Base-by-base conservation (phyloP, 108 stramenopile species). In the Fistulifera pelliculosa region DNA sequence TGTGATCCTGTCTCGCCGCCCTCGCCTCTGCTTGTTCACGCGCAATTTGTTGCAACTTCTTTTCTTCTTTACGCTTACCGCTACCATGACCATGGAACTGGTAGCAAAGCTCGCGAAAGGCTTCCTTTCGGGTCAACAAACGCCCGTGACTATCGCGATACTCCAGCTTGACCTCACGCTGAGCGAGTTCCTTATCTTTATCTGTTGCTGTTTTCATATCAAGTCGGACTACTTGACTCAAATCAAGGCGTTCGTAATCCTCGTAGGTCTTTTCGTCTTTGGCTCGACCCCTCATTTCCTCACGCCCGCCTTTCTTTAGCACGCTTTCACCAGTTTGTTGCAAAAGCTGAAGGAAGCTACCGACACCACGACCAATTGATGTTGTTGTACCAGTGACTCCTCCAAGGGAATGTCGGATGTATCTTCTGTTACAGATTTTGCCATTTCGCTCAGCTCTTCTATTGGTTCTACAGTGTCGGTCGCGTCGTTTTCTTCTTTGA, bases 81-180 rank as follows among this genome's bases (percentile, higher is more conserved):
- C 87, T 91, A 0, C 90, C 94, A 51, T 96, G 83, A 1, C 98
- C 98, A 64, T 99, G 98, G 69, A 99, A 99, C 55, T 90, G 85
- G 74, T 97, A 96, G 52, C 91, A 93, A 49, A 99, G 69, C 50
- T 96, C 80, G 8, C 98, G 90, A 67, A 87, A 99, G 1, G 96
- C 95, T 64, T 97, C 96, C 60, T 96, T 96, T 18, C 87, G 59
- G 38, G 96, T 96, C 40, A 99, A 61, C 44, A 95, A 66, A 13
- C 90, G 80, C 17, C 98, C 96, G 58, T 87, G 71, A 38, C 96
- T 90, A 66, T 97, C 96, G 13, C 96, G 76, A 65, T 99, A 97
- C 58, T 99, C 96, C 2, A 99, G 72, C 59, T 95, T 96, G 62
- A 95, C 75, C 62, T 90, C 83, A 12, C 85, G 80, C 14, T 69